These are phyloP conservation scores for Oryza glumipatula DNA, from an alignment of 176 grass and related monocot genomes.

Conservation along the genomic window DNA sequence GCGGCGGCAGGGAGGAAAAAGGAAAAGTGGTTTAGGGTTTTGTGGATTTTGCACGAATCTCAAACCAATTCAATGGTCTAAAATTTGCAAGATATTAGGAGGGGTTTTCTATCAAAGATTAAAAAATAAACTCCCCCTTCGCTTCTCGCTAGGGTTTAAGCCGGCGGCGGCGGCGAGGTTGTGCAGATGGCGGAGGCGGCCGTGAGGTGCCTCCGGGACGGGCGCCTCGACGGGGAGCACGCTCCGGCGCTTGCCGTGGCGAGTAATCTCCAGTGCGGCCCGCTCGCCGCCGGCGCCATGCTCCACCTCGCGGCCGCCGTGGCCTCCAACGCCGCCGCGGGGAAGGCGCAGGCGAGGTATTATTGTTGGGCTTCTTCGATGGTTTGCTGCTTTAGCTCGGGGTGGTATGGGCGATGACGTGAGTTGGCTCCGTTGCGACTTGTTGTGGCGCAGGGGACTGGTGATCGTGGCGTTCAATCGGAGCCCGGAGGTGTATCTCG, in stretches of 20 bases:
- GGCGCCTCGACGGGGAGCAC: constrained; percentile 70
- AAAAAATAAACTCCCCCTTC: neutral
- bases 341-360: constrained; percentile 67
- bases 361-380: neutral
- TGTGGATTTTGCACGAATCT: no score
- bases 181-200: constrained; percentile 58
- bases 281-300: constrained; percentile 49
- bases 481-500: constrained; percentile 64
- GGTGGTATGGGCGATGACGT: neutral
- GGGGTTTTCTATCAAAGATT: no score
- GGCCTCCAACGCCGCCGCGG: constrained; percentile 45
- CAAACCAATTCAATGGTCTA: no score
- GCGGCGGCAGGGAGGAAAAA: no score
- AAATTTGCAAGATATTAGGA: no score
- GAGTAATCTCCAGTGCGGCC: constrained; percentile 47
- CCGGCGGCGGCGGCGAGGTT: neutral
- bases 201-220: constrained; percentile 61
- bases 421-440: constrained; percentile 21
- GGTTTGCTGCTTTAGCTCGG: neutral
- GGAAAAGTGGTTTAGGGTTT: no score
- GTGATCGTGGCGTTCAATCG: constrained; percentile 72
- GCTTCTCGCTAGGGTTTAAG: constrained; percentile 45
- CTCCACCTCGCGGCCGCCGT: constrained; percentile 53
- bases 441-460: constrained; percentile 55
- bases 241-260: constrained; percentile 55